Evolutionary conservation across 768 basidiomycete species (phyloP).

Genomic region (Termitomyces sp.): DNA sequence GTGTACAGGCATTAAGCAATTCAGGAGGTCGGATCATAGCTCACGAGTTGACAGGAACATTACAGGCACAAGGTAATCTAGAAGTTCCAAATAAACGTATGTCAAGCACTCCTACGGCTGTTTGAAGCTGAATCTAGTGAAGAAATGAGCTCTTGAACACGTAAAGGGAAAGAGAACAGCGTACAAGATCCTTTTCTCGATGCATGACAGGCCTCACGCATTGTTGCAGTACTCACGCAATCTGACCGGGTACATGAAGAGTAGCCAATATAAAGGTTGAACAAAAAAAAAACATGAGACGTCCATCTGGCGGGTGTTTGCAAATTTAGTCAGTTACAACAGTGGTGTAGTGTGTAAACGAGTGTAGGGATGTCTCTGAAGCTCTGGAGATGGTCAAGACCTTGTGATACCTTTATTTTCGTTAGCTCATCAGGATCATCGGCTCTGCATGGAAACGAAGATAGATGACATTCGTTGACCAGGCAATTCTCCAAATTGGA

Average conservation of each 20-base stretch:
- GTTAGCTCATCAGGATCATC: not conserved
- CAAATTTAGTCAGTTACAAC: not conserved
- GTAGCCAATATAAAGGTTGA: not conserved
- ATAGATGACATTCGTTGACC: not conserved
- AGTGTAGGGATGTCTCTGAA: not conserved
- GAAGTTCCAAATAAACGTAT: not conserved
- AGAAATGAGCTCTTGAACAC: not conserved
- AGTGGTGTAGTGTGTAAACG: not conserved
- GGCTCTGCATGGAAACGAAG: not conserved
- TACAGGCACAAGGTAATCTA: not conserved
- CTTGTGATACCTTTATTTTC: not conserved
- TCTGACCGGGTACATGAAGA: not conserved
- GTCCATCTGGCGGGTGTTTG: not conserved
- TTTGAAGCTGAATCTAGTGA: slow-evolving; percentile 36
- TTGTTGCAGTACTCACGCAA: not conserved
- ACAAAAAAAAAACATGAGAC: not conserved
- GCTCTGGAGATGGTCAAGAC: not conserved
- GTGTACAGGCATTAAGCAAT: not conserved
- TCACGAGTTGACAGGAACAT: not conserved
- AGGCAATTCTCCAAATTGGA: too few species aligned
- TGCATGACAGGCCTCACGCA: not conserved
- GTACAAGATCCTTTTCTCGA: slow-evolving; percentile 12
- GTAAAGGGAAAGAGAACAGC: slow-evolving; percentile 9
- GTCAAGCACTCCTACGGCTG: slow-evolving; percentile 56
- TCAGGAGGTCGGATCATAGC: not conserved